Conservation (phyloP, 257 asterid genomes). For the Gentiana straminea region DNA sequence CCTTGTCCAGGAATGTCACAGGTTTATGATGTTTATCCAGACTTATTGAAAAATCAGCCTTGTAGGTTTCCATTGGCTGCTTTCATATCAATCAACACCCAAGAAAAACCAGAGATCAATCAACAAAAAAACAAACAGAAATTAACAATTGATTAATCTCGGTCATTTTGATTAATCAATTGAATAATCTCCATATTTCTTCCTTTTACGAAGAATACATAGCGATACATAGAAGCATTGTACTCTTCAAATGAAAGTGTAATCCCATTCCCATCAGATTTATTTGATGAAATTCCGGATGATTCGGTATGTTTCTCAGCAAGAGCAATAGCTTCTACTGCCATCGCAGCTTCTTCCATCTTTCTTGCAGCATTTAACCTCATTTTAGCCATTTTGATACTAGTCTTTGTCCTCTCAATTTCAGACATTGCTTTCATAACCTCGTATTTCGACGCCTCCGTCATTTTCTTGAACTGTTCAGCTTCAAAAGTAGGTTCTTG, state of each 20-base stretch:
- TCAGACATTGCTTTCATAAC: constrained; percentile 80
- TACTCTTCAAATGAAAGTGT: constrained; percentile 71
- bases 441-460: constrained; percentile 83
- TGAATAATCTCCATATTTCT: too few relatives aligned
- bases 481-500: constrained; percentile 38
- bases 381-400: constrained; percentile 87
- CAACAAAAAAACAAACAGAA: too few relatives aligned
- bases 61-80: too few relatives aligned
- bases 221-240: constrained; percentile 3
- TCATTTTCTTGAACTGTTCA: constrained; percentile 79
- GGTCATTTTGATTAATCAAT: too few relatives aligned
- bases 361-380: constrained; percentile 81
- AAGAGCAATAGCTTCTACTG: constrained; percentile 62
- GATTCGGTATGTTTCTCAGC: constrained; percentile 24
- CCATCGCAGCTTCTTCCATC: constrained; percentile 90
- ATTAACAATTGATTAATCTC: too few relatives aligned
- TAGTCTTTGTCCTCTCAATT: constrained; percentile 68
- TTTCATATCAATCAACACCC: too few relatives aligned
- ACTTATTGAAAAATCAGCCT: too few relatives aligned
- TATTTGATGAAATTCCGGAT: constrained; percentile 10
- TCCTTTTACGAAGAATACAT: too few relatives aligned
- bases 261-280: constrained; percentile 24
- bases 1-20: too few relatives aligned
- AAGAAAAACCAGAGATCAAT: too few relatives aligned
- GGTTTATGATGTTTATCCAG: too few relatives aligned